phyloP scores from a whole-genome alignment of 2,329 filamentous ascomycete species.

The Dothistroma septosporum region DNA sequence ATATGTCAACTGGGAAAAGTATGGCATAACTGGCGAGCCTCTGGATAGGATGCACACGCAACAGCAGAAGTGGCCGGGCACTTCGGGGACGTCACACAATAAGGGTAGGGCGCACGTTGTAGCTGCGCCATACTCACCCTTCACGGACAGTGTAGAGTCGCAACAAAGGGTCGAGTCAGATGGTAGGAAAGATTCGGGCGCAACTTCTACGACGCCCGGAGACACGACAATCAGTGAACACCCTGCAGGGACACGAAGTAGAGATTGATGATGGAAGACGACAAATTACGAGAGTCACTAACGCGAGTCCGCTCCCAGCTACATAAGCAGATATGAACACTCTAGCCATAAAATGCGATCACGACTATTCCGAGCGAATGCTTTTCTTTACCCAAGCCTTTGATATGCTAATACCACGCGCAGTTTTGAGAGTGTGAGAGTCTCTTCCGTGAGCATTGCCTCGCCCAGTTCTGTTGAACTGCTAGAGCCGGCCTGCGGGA shows the following conservation, averaged over 20 bases:
- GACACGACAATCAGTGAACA: slow-evolving; percentile 28
- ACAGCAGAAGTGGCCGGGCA: slow-evolving; percentile 61
- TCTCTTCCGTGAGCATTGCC: no score
- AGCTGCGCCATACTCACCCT: slow-evolving; percentile 58
- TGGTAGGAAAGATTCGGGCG: slow-evolving; percentile 24
- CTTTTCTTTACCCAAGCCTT: not conserved
- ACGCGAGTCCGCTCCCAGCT: not conserved
- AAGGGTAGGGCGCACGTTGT: slow-evolving; percentile 48
- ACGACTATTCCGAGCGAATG: not conserved
- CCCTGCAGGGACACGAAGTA: slow-evolving; percentile 29
- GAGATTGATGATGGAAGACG: slow-evolving; percentile 13
- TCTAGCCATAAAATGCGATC: slow-evolving; percentile 1
- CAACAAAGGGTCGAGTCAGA: slow-evolving; percentile 11
- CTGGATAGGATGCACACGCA: slow-evolving; percentile 81
- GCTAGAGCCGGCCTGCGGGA: no score
- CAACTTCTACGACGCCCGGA: slow-evolving; percentile 13
- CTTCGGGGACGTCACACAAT: slow-evolving; percentile 13
- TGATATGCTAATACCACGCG: no score
- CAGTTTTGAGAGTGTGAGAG: no score
- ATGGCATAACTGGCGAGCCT: slow-evolving; percentile 80
- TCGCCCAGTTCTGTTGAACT: no score
- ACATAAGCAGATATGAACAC: not conserved
- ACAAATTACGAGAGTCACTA: slow-evolving; percentile 2
- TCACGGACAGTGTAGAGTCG: slow-evolving; percentile 45
- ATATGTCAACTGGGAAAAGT: slow-evolving; percentile 91